These are phyloP conservation scores for Trichoderma sp. DNA, from an alignment of 2,329 filamentous ascomycete species.

Conservation along the genomic window DNA sequence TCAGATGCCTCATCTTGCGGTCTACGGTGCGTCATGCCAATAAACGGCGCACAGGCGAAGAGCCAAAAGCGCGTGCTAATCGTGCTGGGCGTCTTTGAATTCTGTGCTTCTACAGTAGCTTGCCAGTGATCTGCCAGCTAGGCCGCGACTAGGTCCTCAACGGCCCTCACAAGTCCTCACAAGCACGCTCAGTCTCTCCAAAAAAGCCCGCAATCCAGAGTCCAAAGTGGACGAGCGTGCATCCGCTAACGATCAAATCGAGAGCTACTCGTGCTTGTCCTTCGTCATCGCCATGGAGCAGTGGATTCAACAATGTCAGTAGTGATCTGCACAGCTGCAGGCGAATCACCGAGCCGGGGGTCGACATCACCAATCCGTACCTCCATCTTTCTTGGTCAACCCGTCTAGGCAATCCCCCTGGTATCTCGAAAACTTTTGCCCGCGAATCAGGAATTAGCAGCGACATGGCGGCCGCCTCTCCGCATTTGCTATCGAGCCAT, in stretches of 20 bases:
- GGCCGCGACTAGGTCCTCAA: not conserved
- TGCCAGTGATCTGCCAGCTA: not conserved
- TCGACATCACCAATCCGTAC: constrained; percentile 1
- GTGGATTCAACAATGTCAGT: not conserved
- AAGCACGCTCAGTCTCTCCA: not conserved
- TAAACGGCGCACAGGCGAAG: not conserved
- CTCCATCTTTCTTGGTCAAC: constrained; percentile 2
- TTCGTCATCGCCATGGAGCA: not conserved
- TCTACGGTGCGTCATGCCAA: not conserved
- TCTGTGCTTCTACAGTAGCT: not conserved
- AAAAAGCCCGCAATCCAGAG: not conserved
- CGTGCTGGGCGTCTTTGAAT: not conserved
- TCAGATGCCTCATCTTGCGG: not conserved
- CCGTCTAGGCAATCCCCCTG: not conserved
- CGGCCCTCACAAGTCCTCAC: not conserved
- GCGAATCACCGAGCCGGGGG: constrained; percentile 10
- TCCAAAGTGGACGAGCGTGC: not conserved
- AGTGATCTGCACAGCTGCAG: constrained; percentile 15
- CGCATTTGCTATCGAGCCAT: not conserved
- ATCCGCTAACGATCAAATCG: constrained; percentile 3
- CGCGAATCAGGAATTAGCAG: constrained; percentile 12
- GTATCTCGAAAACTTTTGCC: not conserved
- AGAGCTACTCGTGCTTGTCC: not conserved
- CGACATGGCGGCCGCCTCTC: constrained; percentile 10
- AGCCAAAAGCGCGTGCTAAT: not conserved